These are phyloP conservation scores for Mycena vulgaris DNA, from an alignment of 768 basidiomycete species.

Conservation along the genomic window DNA sequence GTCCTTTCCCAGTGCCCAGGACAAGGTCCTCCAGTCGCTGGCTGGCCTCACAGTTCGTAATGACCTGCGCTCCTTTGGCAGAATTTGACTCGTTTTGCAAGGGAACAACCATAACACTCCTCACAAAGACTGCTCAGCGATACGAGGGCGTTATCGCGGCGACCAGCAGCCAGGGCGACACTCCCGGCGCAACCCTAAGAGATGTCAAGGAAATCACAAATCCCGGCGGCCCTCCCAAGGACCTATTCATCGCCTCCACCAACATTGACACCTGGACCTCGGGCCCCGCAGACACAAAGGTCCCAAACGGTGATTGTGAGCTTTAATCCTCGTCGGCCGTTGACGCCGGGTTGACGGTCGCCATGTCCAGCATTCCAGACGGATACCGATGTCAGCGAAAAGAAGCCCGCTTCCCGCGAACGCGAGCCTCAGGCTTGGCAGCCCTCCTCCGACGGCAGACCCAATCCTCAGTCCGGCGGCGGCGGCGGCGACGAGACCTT, in stretches of 20 bases:
- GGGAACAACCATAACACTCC: conserved; percentile 87
- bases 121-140: conserved; percentile 78
- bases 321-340: conserved; percentile 32
- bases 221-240: conserved; percentile 79
- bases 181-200: conserved; percentile 79
- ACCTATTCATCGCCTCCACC: conserved; percentile 78
- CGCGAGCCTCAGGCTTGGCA: conserved; percentile 90
- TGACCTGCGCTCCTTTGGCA: not conserved
- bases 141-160: conserved; percentile 81
- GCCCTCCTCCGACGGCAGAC: conserved; percentile 56
- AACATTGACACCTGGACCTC: conserved; percentile 84
- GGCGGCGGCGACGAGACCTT: conserved; percentile 80
- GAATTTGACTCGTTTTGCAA: conserved; percentile 44
- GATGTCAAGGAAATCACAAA: conserved; percentile 82
- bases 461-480: conserved; percentile 43
- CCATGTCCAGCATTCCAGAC: conserved; percentile 79
- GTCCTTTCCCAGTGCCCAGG: conserved; percentile 65
- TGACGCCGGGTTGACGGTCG: conserved; percentile 13
- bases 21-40: conserved; percentile 75
- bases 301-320: conserved; percentile 82
- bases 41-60: conserved; percentile 75
- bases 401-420: conserved; percentile 68
- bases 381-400: conserved; percentile 82
- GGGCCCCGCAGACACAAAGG: conserved; percentile 80
- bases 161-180: conserved; percentile 76